A percentile compares a stretch with the other conserved stretches of the same genome.
Conservation (phyloP, 139 green algal genomes). For the Coelastrella sp. region DNA sequence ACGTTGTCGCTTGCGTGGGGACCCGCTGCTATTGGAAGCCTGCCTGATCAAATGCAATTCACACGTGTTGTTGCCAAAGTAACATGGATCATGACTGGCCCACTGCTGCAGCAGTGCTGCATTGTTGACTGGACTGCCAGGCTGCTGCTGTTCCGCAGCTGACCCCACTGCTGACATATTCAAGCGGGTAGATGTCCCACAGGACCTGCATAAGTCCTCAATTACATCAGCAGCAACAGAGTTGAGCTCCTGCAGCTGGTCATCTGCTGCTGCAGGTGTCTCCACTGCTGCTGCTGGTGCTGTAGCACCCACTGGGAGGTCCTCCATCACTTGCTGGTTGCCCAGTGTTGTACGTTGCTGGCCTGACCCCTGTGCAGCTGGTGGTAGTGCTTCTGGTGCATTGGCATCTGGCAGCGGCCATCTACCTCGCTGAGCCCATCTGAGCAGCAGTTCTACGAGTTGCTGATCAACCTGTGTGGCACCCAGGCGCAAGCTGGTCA, state of each 20-base stretch:
- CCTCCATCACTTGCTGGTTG: no score
- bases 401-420: constrained; percentile 5
- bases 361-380: constrained; percentile 5
- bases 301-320: no score
- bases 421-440: constrained; percentile 80
- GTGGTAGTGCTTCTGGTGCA: background rate
- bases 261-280: background rate
- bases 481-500: constrained; percentile 79
- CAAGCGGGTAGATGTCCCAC: background rate
- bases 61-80: constrained; percentile 46
- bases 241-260: constrained; percentile 3
- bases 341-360: no score
- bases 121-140: background rate
- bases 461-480: constrained; percentile 67
- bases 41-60: constrained; percentile 9
- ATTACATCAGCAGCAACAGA: constrained; percentile 22
- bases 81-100: constrained; percentile 27
- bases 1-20: constrained; percentile 37
- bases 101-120: background rate
- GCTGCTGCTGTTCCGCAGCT: constrained; percentile 17
- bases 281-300: background rate
- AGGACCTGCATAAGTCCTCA: constrained; percentile 24
- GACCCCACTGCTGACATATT: background rate
- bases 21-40: background rate
- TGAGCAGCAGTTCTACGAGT: constrained; percentile 86